phyloP scores from a whole-genome alignment of 257 asterid genomes.

The Gentiana dahurica region DNA sequence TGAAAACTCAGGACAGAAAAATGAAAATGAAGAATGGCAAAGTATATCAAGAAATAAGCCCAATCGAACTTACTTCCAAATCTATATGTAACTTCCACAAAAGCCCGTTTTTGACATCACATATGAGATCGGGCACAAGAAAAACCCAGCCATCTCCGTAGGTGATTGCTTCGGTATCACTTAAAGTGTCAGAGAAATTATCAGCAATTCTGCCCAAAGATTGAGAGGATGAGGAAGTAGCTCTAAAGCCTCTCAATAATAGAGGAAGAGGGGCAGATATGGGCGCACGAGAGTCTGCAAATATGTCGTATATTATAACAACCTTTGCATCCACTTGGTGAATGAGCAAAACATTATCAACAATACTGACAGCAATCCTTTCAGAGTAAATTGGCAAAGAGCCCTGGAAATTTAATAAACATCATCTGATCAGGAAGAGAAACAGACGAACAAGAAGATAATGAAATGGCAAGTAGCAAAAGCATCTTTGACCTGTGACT shows the following conservation, averaged over 20 bases:
- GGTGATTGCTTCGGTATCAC: slow-evolving; percentile 36
- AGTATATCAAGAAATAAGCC: slow-evolving; percentile 9
- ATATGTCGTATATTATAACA: slow-evolving; percentile 72
- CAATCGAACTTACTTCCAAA: slow-evolving; percentile 63
- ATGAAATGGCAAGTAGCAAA: not conserved
- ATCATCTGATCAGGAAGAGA: slow-evolving; percentile 8
- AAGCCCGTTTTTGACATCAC: slow-evolving; percentile 60
- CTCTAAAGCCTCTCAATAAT: slow-evolving; percentile 57
- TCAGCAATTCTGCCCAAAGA: slow-evolving; percentile 25
- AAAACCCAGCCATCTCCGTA: slow-evolving; percentile 84
- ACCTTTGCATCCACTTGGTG: slow-evolving; percentile 98
- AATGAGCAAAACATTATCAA: slow-evolving; percentile 81
- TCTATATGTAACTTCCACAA: slow-evolving; percentile 80
- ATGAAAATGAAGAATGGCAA: slow-evolving; percentile 8
- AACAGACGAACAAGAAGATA: slow-evolving; percentile 1
- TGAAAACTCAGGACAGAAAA: slow-evolving; percentile 14
- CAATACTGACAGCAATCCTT: slow-evolving; percentile 60
- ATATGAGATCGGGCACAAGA: slow-evolving; percentile 80
- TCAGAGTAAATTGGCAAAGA: slow-evolving; percentile 78
- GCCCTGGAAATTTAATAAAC: slow-evolving; percentile 46
- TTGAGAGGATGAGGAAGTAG: slow-evolving; percentile 39
- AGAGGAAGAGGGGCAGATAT: slow-evolving; percentile 96
- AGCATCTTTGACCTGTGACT: not conserved
- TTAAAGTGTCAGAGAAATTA: slow-evolving; percentile 28
- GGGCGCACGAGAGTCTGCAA: slow-evolving; percentile 64